These are phyloP conservation scores for Pyrrhoderma noxium DNA, from an alignment of 1,284 basidiomycete species.

Conservation along the genomic window DNA sequence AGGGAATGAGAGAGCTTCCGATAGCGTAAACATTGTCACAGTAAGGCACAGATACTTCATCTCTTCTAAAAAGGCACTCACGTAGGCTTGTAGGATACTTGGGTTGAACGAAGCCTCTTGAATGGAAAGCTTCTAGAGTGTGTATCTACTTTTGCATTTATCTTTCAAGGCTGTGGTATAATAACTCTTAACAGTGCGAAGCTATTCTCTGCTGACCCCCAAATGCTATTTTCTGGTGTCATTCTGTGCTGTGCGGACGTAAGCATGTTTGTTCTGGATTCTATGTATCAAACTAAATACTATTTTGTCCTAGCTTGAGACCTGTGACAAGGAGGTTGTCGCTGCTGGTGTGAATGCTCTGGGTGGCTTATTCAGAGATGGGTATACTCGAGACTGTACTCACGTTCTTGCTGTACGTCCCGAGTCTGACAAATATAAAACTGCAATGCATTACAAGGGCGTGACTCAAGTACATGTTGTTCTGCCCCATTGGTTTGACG, in stretches of 20 bases:
- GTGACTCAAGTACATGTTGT: slow-evolving; percentile 53
- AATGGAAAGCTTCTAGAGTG: slow-evolving; percentile 53
- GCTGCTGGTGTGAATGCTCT: slow-evolving; percentile 63
- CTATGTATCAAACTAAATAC: slow-evolving; percentile 4
- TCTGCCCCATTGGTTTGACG: slow-evolving; percentile 81
- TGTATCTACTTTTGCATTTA: slow-evolving; percentile 22
- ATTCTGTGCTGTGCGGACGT: slow-evolving; percentile 65
- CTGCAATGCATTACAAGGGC: slow-evolving; percentile 51
- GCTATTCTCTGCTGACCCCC: slow-evolving; percentile 69
- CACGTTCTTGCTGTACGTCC: slow-evolving; percentile 65
- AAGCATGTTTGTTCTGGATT: slow-evolving; percentile 20
- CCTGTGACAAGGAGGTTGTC: slow-evolving; percentile 65
- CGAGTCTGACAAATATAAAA: slow-evolving; percentile 50
- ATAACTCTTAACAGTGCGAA: slow-evolving; percentile 32
- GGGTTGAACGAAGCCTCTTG: slow-evolving; percentile 62
- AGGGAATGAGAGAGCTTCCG: slow-evolving; percentile 35
- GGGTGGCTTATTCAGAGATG: slow-evolving; percentile 76
- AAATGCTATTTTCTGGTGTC: slow-evolving; percentile 76
- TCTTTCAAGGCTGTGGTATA: not conserved
- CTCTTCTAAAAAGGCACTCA: not conserved
- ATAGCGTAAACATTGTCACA: slow-evolving; percentile 35
- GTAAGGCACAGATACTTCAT: slow-evolving; percentile 27
- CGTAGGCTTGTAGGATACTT: slow-evolving; percentile 38
- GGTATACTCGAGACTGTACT: slow-evolving; percentile 77
- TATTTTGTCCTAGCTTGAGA: slow-evolving; percentile 37